These are phyloP conservation scores for Pseudocercospora fijiensis DNA, from an alignment of 2,329 filamentous ascomycete genomes.

Conservation along the genomic window DNA sequence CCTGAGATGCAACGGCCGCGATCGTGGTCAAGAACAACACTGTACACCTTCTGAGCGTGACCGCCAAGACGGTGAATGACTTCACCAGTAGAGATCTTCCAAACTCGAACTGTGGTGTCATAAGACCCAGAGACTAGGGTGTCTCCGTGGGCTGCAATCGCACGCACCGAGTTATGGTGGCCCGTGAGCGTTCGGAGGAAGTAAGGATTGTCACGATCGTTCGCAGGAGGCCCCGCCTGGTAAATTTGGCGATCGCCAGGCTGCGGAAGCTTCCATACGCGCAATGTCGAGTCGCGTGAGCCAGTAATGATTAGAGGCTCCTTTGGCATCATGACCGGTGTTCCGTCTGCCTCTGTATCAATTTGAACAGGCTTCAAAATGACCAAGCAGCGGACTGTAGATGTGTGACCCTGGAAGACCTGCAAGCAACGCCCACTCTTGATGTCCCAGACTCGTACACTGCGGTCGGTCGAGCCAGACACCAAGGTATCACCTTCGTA, in stretches of 20 bases:
- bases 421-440: constrained; percentile 89
- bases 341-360: constrained; percentile 68
- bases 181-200: constrained; percentile 85
- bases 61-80: constrained; percentile 79
- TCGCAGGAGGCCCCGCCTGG: constrained; percentile 72
- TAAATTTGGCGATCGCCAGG: constrained; percentile 74
- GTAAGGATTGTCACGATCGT: constrained; percentile 82
- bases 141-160: constrained; percentile 91
- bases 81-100: constrained; percentile 96
- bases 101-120: constrained; percentile 90
- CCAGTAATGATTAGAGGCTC: constrained; percentile 96
- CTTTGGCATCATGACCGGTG: constrained; percentile 82
- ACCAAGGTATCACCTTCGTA: constrained; percentile 94
- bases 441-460: constrained; percentile 99
- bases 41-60: constrained; percentile 92
- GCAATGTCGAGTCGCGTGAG: constrained; percentile 87
- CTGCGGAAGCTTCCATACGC: constrained; percentile 91
- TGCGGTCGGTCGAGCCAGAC: constrained; percentile 92
- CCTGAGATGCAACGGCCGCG: constrained; percentile 95
- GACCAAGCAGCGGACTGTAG: constrained; percentile 91
- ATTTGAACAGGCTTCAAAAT: constrained; percentile 85
- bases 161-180: constrained; percentile 89
- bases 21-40: constrained; percentile 86
- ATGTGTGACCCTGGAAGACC: constrained; percentile 95
- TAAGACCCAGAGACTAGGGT: constrained; percentile 97